phyloP scores from a whole-genome alignment of 768 basidiomycete genomes.

The Suillus occidentalis region DNA sequence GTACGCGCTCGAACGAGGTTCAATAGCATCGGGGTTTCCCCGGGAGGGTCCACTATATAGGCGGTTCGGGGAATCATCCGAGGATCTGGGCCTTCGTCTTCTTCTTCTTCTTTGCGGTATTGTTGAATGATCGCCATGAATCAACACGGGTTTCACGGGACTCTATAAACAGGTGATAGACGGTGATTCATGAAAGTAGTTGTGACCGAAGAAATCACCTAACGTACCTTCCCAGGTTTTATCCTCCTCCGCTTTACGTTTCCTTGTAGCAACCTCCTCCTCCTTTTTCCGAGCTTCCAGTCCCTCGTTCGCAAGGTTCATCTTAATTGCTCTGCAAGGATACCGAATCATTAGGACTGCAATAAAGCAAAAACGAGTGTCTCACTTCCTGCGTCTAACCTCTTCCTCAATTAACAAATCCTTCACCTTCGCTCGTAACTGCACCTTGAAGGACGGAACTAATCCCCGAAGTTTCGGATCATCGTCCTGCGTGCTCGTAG shows the following conservation, averaged over 20 bases:
- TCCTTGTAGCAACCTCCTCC: slow-evolving; percentile 72
- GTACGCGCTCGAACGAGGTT: background rate
- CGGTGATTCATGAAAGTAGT: background rate
- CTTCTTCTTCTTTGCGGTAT: slow-evolving; percentile 77
- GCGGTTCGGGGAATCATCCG: slow-evolving; percentile 42
- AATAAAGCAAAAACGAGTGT: slow-evolving; percentile 9
- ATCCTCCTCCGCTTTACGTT: slow-evolving; percentile 89
- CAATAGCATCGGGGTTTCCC: background rate
- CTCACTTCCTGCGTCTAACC: slow-evolving; percentile 78
- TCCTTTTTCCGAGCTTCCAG: slow-evolving; percentile 93
- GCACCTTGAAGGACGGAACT: slow-evolving; percentile 63
- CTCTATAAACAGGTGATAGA: background rate
- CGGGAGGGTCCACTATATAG: background rate
- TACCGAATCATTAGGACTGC: slow-evolving; percentile 4
- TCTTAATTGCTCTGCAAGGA: slow-evolving; percentile 74
- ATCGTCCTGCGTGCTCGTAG: slow-evolving; percentile 55
- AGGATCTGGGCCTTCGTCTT: slow-evolving; percentile 68
- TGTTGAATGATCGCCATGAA: slow-evolving; percentile 78
- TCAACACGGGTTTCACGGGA: slow-evolving; percentile 76
- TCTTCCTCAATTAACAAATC: slow-evolving; percentile 91
- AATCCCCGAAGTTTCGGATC: slow-evolving; percentile 43
- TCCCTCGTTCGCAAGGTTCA: slow-evolving; percentile 90
- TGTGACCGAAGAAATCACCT: background rate
- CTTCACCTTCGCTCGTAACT: slow-evolving; percentile 71
- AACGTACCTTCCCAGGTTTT: slow-evolving; percentile 82